phyloP scores from a whole-genome alignment of 1,284 basidiomycete genomes.

The Moesziomyces parantarcticus region DNA sequence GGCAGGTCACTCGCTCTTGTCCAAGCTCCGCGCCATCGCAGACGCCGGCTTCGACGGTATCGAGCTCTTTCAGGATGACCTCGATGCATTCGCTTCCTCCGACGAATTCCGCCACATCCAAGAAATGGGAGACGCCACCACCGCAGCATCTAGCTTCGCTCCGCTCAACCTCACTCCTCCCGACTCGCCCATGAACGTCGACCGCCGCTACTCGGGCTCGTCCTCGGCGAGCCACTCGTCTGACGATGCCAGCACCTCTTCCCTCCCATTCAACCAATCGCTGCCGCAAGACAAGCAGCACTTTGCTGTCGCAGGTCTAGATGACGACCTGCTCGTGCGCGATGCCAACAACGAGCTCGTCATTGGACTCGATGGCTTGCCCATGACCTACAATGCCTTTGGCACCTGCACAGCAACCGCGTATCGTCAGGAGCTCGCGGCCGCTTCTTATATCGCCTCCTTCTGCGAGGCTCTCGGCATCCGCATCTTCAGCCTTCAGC shows the following conservation, averaged over 20 bases:
- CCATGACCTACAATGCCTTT: constrained; percentile 51
- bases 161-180: constrained; percentile 37
- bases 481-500: constrained; percentile 67
- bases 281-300: not conserved
- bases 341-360: constrained; percentile 73
- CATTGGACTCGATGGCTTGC: constrained; percentile 66
- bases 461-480: constrained; percentile 55
- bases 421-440: constrained; percentile 45
- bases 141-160: not conserved
- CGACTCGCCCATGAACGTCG: constrained; percentile 40
- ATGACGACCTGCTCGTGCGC: constrained; percentile 69
- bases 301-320: constrained; percentile 8
- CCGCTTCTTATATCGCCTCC: constrained; percentile 58
- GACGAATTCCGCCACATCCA: constrained; percentile 50
- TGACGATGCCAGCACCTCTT: constrained; percentile 16
- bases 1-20: constrained; percentile 59
- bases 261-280: constrained; percentile 25
- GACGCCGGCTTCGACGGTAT: constrained; percentile 63
- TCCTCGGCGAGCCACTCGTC: constrained; percentile 14
- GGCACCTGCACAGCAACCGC: constrained; percentile 42
- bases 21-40: constrained; percentile 63
- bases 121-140: constrained; percentile 7
- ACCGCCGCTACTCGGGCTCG: constrained; percentile 16
- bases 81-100: constrained; percentile 59
- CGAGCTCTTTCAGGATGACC: constrained; percentile 68